phyloP scores from a whole-genome alignment of 108 stramenopile genomes.

The Stephanodiscus minutulus region DNA sequence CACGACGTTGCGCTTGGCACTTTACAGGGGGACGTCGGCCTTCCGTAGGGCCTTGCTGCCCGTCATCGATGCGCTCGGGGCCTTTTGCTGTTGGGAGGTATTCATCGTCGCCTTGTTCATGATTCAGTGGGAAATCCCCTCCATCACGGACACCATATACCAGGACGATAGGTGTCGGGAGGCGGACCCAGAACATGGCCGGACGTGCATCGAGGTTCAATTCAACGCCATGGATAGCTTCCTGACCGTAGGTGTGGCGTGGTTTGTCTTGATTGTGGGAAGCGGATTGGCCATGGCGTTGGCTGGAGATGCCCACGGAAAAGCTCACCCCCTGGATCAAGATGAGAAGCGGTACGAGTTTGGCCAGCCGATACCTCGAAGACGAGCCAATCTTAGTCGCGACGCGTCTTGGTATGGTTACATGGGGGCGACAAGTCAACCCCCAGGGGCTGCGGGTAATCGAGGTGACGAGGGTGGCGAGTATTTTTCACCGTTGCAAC shows the following conservation, averaged over 20 bases:
- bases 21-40: constrained; percentile 13
- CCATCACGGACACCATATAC: constrained; percentile 78
- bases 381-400: constrained; percentile 20
- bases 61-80: constrained; percentile 68
- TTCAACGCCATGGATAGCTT: constrained; percentile 45
- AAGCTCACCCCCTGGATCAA: constrained; percentile 3
- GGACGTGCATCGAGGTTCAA: constrained; percentile 49
- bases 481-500: constrained; percentile 16
- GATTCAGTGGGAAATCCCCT: constrained; percentile 82
- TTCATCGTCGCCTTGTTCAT: constrained; percentile 73
- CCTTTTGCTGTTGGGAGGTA: constrained; percentile 90
- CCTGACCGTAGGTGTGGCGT: constrained; percentile 29
- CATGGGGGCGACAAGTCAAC: background rate
- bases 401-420: constrained; percentile 14
- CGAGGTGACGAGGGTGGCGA: constrained; percentile 10
- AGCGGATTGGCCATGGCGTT: constrained; percentile 35
- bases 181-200: constrained; percentile 41
- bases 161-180: constrained; percentile 46
- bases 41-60: constrained; percentile 42
- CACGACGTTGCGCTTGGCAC: constrained; percentile 28
- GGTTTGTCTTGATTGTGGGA: constrained; percentile 27
- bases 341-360: constrained; percentile 35
- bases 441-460: background rate
- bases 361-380: constrained; percentile 34
- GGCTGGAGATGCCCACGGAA: constrained; percentile 20